Percentiles rank a stretch among this genome's conserved stretches.
phyloP scores from a whole-genome alignment of 2,329 filamentous ascomycete species.

The Epichloe scottii region DNA sequence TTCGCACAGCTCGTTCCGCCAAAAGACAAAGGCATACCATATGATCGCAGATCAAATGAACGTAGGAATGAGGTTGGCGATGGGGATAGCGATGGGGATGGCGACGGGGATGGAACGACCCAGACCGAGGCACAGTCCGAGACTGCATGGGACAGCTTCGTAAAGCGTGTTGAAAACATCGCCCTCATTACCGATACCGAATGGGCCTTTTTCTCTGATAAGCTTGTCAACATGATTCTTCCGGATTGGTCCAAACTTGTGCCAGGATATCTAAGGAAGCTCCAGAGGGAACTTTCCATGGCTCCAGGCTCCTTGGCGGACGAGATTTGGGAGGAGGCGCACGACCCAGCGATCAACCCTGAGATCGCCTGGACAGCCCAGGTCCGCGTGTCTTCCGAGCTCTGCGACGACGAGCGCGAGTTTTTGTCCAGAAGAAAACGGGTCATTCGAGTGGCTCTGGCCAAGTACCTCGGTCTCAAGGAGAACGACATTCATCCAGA shows the following conservation, averaged over 20 bases:
- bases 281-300: conserved; percentile 80
- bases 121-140: conserved; percentile 15
- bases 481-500: conserved; percentile 80
- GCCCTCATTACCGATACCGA: conserved; percentile 41
- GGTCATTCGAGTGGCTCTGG: conserved; percentile 60
- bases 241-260: conserved; percentile 72
- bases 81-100: conserved; percentile 7
- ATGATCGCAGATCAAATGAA: not conserved
- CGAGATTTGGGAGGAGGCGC: conserved; percentile 87
- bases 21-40: not conserved
- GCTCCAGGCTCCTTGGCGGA: conserved; percentile 78
- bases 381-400: conserved; percentile 67
- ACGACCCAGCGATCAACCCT: conserved; percentile 70
- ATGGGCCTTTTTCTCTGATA: conserved; percentile 41
- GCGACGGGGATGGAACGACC: conserved; percentile 9
- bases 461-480: conserved; percentile 66
- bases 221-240: conserved; percentile 57
- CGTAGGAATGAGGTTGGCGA: conserved; percentile 7
- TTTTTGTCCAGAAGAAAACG: conserved; percentile 59
- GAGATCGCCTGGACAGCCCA: conserved; percentile 73
- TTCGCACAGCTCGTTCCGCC: conserved; percentile 23
- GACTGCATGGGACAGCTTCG: conserved; percentile 36
- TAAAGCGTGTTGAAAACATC: conserved; percentile 37
- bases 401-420: conserved; percentile 72
- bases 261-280: conserved; percentile 65